These are phyloP conservation scores for Metahyphopichia silvanorum DNA, from an alignment of 805 yeast species.

Conservation along the genomic window DNA sequence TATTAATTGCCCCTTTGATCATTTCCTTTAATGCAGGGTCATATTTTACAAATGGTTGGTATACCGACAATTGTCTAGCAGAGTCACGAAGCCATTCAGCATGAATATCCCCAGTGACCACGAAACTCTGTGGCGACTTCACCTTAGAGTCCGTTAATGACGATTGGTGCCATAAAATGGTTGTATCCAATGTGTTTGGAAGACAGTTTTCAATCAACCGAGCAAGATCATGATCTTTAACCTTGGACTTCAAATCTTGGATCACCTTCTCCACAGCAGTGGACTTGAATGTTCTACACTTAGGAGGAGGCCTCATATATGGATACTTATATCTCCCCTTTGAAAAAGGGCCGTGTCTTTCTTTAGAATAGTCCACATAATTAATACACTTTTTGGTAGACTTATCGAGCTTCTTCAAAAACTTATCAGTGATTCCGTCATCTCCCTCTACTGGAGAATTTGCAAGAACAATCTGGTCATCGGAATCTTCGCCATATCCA, in stretches of 20 bases:
- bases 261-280: constrained; percentile 59
- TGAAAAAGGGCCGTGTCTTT: constrained; percentile 55
- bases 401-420: constrained; percentile 16
- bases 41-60: constrained; percentile 54
- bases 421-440: constrained; percentile 10
- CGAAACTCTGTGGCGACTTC: constrained; percentile 55
- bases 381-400: constrained; percentile 47
- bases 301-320: constrained; percentile 68
- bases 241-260: constrained; percentile 44
- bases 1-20: constrained; percentile 74
- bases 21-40: constrained; percentile 51
- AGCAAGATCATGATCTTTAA: constrained; percentile 64
- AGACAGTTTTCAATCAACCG: constrained; percentile 76
- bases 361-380: constrained; percentile 58
- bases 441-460: not conserved
- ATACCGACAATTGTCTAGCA: constrained; percentile 76
- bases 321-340: constrained; percentile 57
- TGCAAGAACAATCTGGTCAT: not conserved
- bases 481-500: not conserved
- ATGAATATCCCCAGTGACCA: constrained; percentile 89
- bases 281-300: constrained; percentile 73
- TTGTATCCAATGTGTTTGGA: constrained; percentile 87
- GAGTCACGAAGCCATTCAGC: constrained; percentile 94
- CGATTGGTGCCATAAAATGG: constrained; percentile 65
- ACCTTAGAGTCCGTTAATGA: constrained; percentile 12